These are phyloP conservation scores for Arachis hypogaea DNA, from an alignment of 306 rosid species.

Conservation along the genomic window DNA sequence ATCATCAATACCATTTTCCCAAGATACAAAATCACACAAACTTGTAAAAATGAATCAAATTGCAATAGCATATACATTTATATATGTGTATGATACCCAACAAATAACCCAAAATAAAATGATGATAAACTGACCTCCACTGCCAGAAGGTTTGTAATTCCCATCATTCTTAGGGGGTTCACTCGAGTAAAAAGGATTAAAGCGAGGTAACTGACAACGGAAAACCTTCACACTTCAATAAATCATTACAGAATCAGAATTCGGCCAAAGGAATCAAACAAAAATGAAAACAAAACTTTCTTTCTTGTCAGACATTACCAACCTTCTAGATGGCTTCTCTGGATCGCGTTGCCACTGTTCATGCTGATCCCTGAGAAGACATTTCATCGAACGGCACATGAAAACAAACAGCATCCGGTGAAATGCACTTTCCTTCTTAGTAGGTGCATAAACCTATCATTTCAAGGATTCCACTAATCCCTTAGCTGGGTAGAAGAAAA, in stretches of 20 bases:
- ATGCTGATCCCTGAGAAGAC: conserved; percentile 83
- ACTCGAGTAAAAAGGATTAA: conserved; percentile 73
- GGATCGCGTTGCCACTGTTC: conserved; percentile 77
- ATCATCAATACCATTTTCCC: neutral
- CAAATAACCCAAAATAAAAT: neutral
- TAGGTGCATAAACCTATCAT: conserved; percentile 76
- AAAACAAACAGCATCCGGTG: conserved; percentile 81
- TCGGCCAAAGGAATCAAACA: neutral
- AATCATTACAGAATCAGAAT: conserved; percentile 41
- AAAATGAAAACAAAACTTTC: neutral
- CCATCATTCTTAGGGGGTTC: conserved; percentile 59
- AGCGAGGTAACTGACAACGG: conserved; percentile 67
- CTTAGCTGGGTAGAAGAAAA: too few species aligned
- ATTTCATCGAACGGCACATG: conserved; percentile 82
- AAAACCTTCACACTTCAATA: conserved; percentile 85
- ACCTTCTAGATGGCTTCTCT: conserved; percentile 73
- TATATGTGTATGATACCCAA: too few species aligned
- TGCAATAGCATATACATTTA: too few species aligned
- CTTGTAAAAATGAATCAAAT: neutral
- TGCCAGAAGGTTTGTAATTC: conserved; percentile 49
- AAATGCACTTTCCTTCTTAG: conserved; percentile 64
- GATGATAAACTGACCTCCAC: conserved; percentile 60
- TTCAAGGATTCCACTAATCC: conserved; percentile 5
- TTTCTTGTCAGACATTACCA: neutral
- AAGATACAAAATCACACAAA: neutral